Conservation (phyloP, 208 protist species). For the Crithidia thermophila region DNA sequence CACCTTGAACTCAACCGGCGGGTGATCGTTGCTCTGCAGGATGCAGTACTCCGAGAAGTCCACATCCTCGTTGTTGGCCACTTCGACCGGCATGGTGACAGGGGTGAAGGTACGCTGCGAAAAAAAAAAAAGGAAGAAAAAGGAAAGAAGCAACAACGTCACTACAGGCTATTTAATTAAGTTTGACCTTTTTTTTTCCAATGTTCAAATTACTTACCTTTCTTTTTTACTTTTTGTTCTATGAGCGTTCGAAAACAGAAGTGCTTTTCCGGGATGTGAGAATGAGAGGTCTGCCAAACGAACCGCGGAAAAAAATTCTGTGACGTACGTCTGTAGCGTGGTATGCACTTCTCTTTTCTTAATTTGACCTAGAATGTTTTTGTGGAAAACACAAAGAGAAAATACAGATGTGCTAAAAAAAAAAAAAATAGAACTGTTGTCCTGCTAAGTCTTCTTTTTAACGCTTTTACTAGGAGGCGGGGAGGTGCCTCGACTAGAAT, state of each 20-base stretch:
- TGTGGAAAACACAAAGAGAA: no score
- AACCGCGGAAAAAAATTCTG: no score
- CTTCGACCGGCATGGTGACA: conserved; percentile 60
- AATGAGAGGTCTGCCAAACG: no score
- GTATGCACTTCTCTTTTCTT: no score
- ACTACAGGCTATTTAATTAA: not conserved
- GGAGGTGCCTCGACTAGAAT: conserved; percentile 16
- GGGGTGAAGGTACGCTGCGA: not conserved
- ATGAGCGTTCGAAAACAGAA: no score
- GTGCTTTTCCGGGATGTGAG: no score
- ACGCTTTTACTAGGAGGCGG: conserved; percentile 12
- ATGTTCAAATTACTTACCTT: no score
- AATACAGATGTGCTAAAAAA: no score
- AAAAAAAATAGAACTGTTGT: not conserved
- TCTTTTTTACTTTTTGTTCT: no score
- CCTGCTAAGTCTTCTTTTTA: not conserved
- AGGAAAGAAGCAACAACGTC: not conserved
- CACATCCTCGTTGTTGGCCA: conserved; percentile 49
- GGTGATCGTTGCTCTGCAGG: conserved; percentile 88
- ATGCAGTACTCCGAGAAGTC: conserved; percentile 89
- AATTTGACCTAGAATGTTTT: no score
- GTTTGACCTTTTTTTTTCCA: not conserved
- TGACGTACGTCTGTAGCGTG: no score
- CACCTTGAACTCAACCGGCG: conserved; percentile 84
- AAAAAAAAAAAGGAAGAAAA: conserved; percentile 20